Conservation (phyloP, 306 rosid genomes). For the Quercus robur region DNA sequence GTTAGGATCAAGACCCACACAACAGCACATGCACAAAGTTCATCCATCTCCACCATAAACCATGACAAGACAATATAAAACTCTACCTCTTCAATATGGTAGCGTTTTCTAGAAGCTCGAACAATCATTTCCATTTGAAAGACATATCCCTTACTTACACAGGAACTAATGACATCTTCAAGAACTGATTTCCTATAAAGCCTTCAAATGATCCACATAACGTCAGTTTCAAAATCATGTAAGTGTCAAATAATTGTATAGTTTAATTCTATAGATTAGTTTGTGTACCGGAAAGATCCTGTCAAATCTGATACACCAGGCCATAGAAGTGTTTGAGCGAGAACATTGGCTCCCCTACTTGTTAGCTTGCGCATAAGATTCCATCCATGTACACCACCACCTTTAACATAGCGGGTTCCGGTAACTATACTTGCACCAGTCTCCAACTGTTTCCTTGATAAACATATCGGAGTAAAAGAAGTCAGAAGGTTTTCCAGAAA, state of each 20-base stretch:
- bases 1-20: background rate
- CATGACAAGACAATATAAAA: background rate
- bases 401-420: conserved; percentile 92
- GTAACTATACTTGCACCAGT: conserved; percentile 90
- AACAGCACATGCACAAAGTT: background rate
- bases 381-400: conserved; percentile 99
- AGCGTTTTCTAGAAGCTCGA: conserved; percentile 89
- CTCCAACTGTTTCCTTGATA: conserved; percentile 62
- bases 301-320: conserved; percentile 98
- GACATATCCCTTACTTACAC: conserved; percentile 94
- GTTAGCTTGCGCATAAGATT: conserved; percentile 97
- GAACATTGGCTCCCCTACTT: conserved; percentile 99
- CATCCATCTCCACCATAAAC: conserved; percentile 12
- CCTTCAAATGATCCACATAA: conserved; percentile 38
- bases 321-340: conserved; percentile 93
- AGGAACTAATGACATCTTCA: conserved; percentile 86
- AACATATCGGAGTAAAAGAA: background rate
- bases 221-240: conserved; percentile 19
- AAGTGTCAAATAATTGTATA: conserved; percentile 7
- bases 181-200: conserved; percentile 85
- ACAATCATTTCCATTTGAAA: conserved; percentile 99
- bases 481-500: background rate
- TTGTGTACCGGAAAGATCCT: conserved; percentile 80
- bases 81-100: conserved; percentile 86
- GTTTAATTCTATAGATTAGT: conserved; percentile 17